Evolutionary conservation across 2,329 filamentous ascomycete genomes (phyloP).

Genomic region (Plenodomus tracheiphilus): DNA sequence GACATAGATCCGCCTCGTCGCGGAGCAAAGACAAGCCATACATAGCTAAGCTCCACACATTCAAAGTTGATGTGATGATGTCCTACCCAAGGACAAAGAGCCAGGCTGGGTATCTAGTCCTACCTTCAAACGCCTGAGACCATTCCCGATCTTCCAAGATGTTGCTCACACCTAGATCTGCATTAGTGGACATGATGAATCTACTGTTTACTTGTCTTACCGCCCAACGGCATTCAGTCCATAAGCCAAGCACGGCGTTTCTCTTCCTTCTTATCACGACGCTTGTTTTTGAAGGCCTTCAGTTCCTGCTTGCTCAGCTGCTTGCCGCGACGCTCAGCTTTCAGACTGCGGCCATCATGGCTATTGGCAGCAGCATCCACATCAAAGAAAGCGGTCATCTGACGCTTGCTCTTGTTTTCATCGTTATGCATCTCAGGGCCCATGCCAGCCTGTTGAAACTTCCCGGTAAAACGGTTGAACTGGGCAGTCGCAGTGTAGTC

Average conservation of each 20-base stretch:
- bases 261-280: conserved; percentile 87
- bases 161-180: conserved; percentile 15
- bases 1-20: neutral
- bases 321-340: conserved; percentile 85
- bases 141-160: neutral
- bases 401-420: conserved; percentile 81
- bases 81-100: neutral
- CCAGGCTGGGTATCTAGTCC: conserved; percentile 11
- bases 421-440: conserved; percentile 79
- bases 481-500: conserved; percentile 69
- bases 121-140: conserved; percentile 17
- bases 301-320: conserved; percentile 83
- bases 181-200: conserved; percentile 35
- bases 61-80: neutral
- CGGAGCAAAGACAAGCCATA: neutral
- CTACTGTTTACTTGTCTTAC: conserved; percentile 34
- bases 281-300: conserved; percentile 89
- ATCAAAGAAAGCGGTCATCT: conserved; percentile 95
- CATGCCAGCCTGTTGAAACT: conserved; percentile 71
- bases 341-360: conserved; percentile 87
- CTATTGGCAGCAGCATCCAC: conserved; percentile 90
- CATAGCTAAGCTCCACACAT: neutral
- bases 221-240: conserved; percentile 61
- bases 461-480: conserved; percentile 92
- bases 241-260: conserved; percentile 89